Evolutionary conservation across 306 rosid genomes (phyloP).

Genomic region (Rosa multiflora): DNA sequence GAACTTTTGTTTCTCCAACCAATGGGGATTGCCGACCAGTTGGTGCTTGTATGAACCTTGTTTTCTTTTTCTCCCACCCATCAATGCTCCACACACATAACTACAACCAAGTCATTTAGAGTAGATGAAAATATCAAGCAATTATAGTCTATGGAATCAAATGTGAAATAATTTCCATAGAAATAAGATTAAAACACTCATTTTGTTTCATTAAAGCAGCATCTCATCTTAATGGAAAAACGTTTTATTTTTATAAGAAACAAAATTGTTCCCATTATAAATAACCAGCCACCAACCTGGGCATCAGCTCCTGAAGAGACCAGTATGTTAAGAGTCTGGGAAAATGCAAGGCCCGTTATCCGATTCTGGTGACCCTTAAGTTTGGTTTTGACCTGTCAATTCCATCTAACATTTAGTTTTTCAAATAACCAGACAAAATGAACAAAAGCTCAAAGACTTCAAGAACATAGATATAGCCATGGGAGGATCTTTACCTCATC

Average conservation of each 20-base stretch:
- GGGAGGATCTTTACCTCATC: slow-evolving; percentile 34
- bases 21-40: slow-evolving; percentile 41
- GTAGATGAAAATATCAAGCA: not conserved
- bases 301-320: slow-evolving; percentile 48
- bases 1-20: slow-evolving; percentile 47
- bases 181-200: not conserved
- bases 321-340: slow-evolving; percentile 37
- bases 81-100: slow-evolving; percentile 47
- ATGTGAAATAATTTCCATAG: not conserved
- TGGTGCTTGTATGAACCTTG: slow-evolving; percentile 45
- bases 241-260: not conserved
- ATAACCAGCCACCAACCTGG: slow-evolving; percentile 29
- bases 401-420: slow-evolving; percentile 14
- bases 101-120: slow-evolving; percentile 24
- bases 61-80: slow-evolving; percentile 50
- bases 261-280: not conserved
- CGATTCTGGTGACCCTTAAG: slow-evolving; percentile 50
- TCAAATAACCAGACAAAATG: not conserved
- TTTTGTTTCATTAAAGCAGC: not conserved
- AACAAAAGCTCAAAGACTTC: not conserved
- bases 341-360: slow-evolving; percentile 47
- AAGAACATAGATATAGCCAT: slow-evolving; percentile 5
- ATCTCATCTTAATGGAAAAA: not conserved
- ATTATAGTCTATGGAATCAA: not conserved
- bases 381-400: slow-evolving; percentile 39